Base-by-base conservation (phyloP, 192 early-diverging fungal genomes). In the Funneliformis geosporum region DNA sequence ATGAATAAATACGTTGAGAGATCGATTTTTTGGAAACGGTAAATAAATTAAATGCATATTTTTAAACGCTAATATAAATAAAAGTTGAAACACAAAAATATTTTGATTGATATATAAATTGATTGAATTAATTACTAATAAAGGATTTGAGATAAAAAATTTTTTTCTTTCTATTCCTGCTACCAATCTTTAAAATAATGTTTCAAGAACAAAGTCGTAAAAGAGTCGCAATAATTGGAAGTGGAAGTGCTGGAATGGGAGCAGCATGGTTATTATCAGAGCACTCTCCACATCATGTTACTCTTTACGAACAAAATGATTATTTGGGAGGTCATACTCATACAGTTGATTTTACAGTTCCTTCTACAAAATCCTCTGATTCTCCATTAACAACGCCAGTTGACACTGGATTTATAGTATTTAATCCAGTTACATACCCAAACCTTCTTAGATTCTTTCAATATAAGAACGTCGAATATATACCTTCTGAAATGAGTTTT, bases 401-500 rank as follows among this genome's bases (percentile, higher is more conserved):
- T 39, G 91, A 92, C 75, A 91, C 89, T 14, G 91, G 91, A 18
- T 92, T 92, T 78, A 91, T 92, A 66, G 90, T 92, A 10, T 91
- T 84, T 83, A 92, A 92, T 75, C 83, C 81, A 5, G 76, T 91
- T 50, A 91, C 87, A 3, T 91, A 92, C 83, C 90, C 90, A 11
- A 92, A 92, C 74, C 84, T 92, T 46, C 67, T 92, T 38, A 72
- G 66, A 9, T 83, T 91, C 33, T 72, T 90, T 55, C n/a, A 81
- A 14, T 61, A 80, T 33, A 82, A 90, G 66, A 67, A 78, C 25
- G 87, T 92, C 25, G 72, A 82, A 16, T 69, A 84, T 12, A 81
- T 80, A 14, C 60, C 39, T 9, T 88, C 88, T 11, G 84, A 88
- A 71, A 92, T 92, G 91, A 80, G 83, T 27, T 92, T 92, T 78